These are phyloP conservation scores for Filosporella fistucella DNA, from an alignment of 495 filamentous ascomycete genomes.

Conservation along the genomic window DNA sequence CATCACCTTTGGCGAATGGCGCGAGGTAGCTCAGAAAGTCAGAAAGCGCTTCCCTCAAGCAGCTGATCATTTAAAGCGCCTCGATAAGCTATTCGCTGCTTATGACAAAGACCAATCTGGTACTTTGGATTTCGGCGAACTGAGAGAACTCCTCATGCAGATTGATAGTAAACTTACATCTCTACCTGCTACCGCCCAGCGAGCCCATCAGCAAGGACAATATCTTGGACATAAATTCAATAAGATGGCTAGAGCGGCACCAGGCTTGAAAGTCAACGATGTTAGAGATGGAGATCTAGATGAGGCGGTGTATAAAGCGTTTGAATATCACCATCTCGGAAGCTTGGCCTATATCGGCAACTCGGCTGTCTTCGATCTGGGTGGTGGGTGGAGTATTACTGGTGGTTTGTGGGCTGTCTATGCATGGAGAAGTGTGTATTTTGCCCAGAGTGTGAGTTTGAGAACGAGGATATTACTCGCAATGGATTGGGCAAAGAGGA, in stretches of 20 bases:
- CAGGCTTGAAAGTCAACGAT: conserved; percentile 73
- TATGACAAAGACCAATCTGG: conserved; percentile 93
- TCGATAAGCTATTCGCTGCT: conserved; percentile 83
- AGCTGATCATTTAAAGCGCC: conserved; percentile 77
- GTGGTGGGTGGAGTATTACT: conserved; percentile 64
- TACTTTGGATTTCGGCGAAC: conserved; percentile 88
- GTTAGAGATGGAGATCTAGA: conserved; percentile 87
- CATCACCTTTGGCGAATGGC: conserved; percentile 85
- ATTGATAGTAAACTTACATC: conserved; percentile 89
- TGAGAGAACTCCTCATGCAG: conserved; percentile 80
- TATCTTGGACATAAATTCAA: conserved; percentile 95
- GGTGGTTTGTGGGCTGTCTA: conserved; percentile 94
- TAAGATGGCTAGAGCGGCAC: conserved; percentile 75
- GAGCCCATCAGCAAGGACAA: conserved; percentile 92
- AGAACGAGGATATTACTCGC: conserved; percentile 84
- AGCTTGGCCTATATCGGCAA: conserved; percentile 96
- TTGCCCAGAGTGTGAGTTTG: conserved; percentile 94
- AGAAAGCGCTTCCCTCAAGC: conserved; percentile 92
- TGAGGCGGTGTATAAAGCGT: conserved; percentile 89
- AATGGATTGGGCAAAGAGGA: conserved; percentile 98
- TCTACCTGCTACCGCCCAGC: conserved; percentile 87
- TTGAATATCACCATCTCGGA: conserved; percentile 90
- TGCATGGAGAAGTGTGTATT: conserved; percentile 94
- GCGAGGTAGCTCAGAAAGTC: conserved; percentile 72
- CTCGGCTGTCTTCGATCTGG: conserved; percentile 86